Evolutionary conservation across 1,284 basidiomycete species (phyloP), one percentile per base, ranked within the genome.

Genomic region (Ustilago crameri): DNA sequence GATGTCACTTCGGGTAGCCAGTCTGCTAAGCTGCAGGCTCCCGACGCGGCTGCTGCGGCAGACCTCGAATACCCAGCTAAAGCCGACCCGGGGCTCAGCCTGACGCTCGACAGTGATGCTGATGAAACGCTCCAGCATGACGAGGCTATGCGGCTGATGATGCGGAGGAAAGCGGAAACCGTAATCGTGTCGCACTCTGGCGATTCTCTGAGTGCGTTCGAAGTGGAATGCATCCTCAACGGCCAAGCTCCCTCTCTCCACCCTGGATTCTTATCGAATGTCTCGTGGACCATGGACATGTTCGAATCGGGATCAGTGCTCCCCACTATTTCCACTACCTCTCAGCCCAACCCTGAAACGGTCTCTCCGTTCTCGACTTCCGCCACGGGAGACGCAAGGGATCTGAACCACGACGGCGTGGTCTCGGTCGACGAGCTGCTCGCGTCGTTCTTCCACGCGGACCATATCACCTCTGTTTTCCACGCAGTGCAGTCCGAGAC

Each of bases 391-490:
- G 55, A 57, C 26, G 30, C 20, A 8, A 32, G 53, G 7, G 55
- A 58, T 27, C 48, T 58, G 3, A 58, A 61, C 42, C 24, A 43
- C 37, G 50, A 58, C 32, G 51, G 48, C 14, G 24, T 54, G 15
- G 27, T 69, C 46, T 42, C 49, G 18, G 53, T 65, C 15, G 67
- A 70, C 54, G 49, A 65, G 15, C 46, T 70, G 12, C 57, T 70
- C n/a, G 34, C 44, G 22, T 43, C 49, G 5, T 70, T 70, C 42
- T 70, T 70, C 54, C 67, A 70, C 34, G 67, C 67, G 9, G 53
- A 60, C 23, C 27, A 49, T 5, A 40, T 65, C 37, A 51, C 50
- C 8, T 17, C 10, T 5, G 23, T 53, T n/a, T 70, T 70, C 34
- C 20, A 48, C 22, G 27, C 51, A 12, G 40, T 70, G 1, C 43